These are phyloP conservation scores for Conringia planisiliqua DNA, from an alignment of 345 rosid genomes.

Conservation along the genomic window DNA sequence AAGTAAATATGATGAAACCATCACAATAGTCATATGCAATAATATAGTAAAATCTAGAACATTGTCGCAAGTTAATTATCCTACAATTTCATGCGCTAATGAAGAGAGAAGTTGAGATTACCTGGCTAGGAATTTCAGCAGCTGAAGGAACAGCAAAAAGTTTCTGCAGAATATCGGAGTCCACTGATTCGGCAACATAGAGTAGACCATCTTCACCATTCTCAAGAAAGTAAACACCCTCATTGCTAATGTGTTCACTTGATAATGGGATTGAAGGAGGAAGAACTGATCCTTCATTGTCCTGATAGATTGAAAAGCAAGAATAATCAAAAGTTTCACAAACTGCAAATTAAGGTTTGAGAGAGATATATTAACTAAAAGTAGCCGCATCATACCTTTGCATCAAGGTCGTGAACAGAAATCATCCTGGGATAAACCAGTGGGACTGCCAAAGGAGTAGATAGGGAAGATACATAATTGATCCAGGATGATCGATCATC, in stretches of 20 bases:
- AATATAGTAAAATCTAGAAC: not conserved
- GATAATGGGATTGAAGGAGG: conserved; percentile 76
- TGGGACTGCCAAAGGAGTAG: conserved; percentile 71
- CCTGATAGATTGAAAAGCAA: conserved; percentile 41
- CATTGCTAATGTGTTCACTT: conserved; percentile 75
- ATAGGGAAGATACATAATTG: conserved; percentile 58
- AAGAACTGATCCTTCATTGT: conserved; percentile 45
- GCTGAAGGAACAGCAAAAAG: conserved; percentile 58
- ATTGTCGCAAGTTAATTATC: not conserved
- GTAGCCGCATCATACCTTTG: conserved; percentile 43
- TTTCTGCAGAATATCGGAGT: conserved; percentile 55
- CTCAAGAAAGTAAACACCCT: conserved; percentile 87
- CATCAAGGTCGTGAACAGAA: conserved; percentile 68
- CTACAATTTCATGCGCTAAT: not conserved
- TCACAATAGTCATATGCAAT: not conserved
- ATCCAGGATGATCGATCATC: conserved; percentile 92
- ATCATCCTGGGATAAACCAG: conserved; percentile 87
- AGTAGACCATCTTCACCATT: conserved; percentile 83
- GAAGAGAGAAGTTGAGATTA: conserved; percentile 25
- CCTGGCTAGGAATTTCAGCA: conserved; percentile 74
- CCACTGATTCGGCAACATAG: conserved; percentile 63
- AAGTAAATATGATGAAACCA: not conserved
- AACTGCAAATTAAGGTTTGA: not conserved
- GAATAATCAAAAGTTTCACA: not conserved
- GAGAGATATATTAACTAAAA: not conserved